Percentiles rank a stretch among this genome's conserved stretches.
Evolutionary conservation across 805 yeast genomes (phyloP).

Genomic region (Brettanomyces anomalus): DNA sequence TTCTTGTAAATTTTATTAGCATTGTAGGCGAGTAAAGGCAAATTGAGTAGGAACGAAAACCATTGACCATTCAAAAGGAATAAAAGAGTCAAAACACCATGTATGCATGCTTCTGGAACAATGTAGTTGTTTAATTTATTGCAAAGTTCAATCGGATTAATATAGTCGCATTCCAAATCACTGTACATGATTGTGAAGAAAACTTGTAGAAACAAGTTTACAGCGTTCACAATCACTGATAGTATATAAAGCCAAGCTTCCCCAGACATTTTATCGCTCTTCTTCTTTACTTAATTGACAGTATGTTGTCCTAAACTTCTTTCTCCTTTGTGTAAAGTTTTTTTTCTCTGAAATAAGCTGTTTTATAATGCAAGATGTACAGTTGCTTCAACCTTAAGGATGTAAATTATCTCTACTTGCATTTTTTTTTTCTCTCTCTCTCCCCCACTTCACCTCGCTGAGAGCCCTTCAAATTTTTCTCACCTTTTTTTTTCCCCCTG

Average conservation of each 20-base stretch:
- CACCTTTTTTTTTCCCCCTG: background rate
- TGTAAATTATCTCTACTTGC: background rate
- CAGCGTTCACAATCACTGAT: slow-evolving; percentile 78
- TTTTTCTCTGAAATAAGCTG: background rate
- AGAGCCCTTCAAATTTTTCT: background rate
- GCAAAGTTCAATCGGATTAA: slow-evolving; percentile 95
- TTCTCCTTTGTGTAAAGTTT: background rate
- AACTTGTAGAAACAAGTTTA: slow-evolving; percentile 84
- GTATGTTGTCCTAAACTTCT: background rate
- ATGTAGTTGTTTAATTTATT: slow-evolving; percentile 83
- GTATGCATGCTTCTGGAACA: slow-evolving; percentile 83
- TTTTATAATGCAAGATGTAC: background rate
- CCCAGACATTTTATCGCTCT: slow-evolving; percentile 18
- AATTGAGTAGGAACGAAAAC: slow-evolving; percentile 76
- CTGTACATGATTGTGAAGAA: slow-evolving; percentile 93
- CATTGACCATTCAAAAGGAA: slow-evolving; percentile 86
- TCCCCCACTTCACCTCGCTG: background rate
- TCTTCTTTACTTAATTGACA: background rate
- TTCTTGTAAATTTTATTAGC: slow-evolving; percentile 69
- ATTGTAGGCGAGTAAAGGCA: slow-evolving; percentile 81
- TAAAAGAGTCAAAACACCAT: slow-evolving; percentile 58
- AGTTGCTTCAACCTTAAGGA: background rate
- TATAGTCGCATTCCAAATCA: slow-evolving; percentile 92
- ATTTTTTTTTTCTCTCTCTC: background rate
- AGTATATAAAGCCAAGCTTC: slow-evolving; percentile 50